Conservation (phyloP, 176 grass and related monocot genomes). For the Carex kokanica region DNA sequence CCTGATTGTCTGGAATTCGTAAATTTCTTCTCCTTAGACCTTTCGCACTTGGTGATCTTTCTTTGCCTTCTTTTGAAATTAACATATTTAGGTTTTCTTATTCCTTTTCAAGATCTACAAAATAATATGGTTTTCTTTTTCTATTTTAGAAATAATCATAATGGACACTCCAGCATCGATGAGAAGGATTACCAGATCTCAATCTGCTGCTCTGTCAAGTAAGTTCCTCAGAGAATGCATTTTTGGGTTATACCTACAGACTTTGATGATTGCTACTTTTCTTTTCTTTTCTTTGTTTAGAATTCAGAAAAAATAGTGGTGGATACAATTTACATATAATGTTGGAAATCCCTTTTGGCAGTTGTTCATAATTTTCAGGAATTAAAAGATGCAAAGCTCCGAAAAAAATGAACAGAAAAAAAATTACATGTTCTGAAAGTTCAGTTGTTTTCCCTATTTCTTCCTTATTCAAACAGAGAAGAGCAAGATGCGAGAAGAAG, state of each 20-base stretch:
- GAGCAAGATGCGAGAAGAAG: constrained; percentile 8
- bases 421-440: background rate
- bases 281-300: background rate
- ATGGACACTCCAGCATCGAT: constrained; percentile 27
- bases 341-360: background rate
- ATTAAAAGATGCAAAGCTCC: background rate
- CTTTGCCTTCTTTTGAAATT: background rate
- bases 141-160: background rate
- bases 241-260: background rate
- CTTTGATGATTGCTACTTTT: background rate
- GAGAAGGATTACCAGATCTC: constrained; percentile 26
- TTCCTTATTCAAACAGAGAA: constrained; percentile 21
- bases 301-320: background rate
- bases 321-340: background rate
- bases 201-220: constrained; percentile 20
- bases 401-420: background rate
- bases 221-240: constrained; percentile 2
- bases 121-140: background rate
- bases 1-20: background rate
- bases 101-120: background rate
- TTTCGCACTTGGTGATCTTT: background rate
- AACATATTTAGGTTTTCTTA: background rate
- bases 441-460: background rate
- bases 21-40: background rate
- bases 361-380: background rate